These are phyloP conservation scores for Mortierella hygrophila DNA, from an alignment of 192 early-diverging fungal genomes.

Conservation along the genomic window DNA sequence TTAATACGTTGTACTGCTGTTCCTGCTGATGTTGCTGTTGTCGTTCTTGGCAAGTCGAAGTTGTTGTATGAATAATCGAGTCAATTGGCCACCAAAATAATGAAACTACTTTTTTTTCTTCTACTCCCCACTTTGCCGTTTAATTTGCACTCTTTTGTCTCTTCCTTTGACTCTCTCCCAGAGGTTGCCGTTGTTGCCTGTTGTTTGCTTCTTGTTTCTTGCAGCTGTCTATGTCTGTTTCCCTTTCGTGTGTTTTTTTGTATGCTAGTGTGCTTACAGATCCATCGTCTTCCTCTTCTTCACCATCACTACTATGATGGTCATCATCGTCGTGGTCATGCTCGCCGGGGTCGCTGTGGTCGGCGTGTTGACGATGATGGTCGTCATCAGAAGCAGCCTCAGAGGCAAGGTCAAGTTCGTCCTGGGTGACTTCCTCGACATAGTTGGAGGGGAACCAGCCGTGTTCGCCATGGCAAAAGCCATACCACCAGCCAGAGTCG, in stretches of 20 bases:
- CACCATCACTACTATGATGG: background rate
- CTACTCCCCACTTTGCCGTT: background rate
- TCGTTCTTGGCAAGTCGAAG: background rate
- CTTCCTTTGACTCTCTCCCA: background rate
- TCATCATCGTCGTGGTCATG: background rate
- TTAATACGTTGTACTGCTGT: background rate
- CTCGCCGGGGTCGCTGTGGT: slow-evolving; percentile 8
- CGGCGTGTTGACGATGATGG: background rate
- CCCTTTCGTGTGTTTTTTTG: background rate
- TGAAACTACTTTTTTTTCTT: background rate
- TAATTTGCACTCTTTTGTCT: background rate
- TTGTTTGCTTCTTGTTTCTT: background rate
- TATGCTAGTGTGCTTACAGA: background rate
- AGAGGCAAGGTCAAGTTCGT: slow-evolving; percentile 35
- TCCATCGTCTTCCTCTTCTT: slow-evolving; percentile 6
- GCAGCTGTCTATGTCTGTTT: too few species aligned
- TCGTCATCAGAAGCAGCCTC: slow-evolving; percentile 22
- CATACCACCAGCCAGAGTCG: slow-evolving; percentile 98
- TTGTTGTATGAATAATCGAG: background rate
- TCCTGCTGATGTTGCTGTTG: background rate
- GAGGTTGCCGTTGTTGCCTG: background rate
- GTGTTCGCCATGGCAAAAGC: slow-evolving; percentile 77
- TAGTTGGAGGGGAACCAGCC: slow-evolving; percentile 96
- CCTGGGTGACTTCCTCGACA: slow-evolving; percentile 58
- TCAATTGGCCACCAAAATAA: background rate